Conservation (phyloP, 495 filamentous ascomycete species). For the Daldinia bambusicola region DNA sequence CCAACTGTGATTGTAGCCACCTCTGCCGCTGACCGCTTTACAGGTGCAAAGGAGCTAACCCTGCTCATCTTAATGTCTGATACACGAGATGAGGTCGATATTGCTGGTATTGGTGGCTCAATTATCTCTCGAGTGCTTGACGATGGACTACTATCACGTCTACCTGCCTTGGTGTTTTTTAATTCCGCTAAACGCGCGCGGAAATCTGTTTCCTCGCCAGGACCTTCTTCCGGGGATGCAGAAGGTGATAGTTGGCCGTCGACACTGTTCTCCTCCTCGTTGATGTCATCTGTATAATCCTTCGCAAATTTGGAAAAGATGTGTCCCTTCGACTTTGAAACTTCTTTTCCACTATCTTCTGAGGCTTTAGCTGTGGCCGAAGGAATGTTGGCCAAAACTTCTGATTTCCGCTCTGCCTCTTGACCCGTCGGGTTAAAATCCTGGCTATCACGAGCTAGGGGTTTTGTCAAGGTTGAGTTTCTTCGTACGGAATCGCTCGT, state of each 20-base stretch:
- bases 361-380: slow-evolving; percentile 13
- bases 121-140: slow-evolving; percentile 15
- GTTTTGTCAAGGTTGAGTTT: slow-evolving; percentile 30
- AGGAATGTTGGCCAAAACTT: slow-evolving; percentile 31
- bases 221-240: slow-evolving; percentile 10
- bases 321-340: slow-evolving; percentile 6
- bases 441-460: slow-evolving; percentile 38
- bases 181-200: slow-evolving; percentile 40
- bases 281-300: slow-evolving; percentile 17
- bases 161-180: slow-evolving; percentile 16
- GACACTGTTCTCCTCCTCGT: slow-evolving; percentile 1
- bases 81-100: slow-evolving; percentile 54
- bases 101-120: slow-evolving; percentile 49
- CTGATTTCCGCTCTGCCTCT: slow-evolving; percentile 49
- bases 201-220: slow-evolving; percentile 30
- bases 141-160: not conserved
- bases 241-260: slow-evolving; percentile 10
- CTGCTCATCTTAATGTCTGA: slow-evolving; percentile 37
- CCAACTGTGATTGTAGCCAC: slow-evolving; percentile 92
- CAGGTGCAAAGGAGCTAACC: slow-evolving; percentile 41
- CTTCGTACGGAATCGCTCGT: not conserved
- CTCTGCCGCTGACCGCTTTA: slow-evolving; percentile 71
- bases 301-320: slow-evolving; percentile 27
- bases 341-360: slow-evolving; percentile 13
- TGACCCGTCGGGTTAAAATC: slow-evolving; percentile 47